Base-by-base conservation (phyloP, 2,329 filamentous ascomycete species). In the Zalaria sp. region DNA sequence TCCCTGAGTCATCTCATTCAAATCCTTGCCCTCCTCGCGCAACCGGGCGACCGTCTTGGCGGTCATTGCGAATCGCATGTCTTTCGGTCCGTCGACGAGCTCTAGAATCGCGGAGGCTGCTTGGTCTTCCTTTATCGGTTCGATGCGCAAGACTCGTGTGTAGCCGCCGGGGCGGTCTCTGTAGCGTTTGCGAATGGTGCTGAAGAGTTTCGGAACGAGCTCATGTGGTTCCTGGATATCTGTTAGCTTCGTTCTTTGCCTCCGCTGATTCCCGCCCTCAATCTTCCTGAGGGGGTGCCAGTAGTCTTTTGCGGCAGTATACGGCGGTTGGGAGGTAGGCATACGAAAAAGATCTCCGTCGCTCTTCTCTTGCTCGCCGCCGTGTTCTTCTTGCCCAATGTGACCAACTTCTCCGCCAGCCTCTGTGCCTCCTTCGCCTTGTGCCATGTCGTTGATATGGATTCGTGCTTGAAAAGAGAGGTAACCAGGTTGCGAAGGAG, bases 391-490 rank as follows among this genome's bases (percentile, higher is more conserved):
- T 96, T 98, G 18, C 84, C 89, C 53, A 94, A 63, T 4, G 88
- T 95, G 55, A 98, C 88, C 51, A 96, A 71, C 69, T 93, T 93
- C 60, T 98, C 91, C 5, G 88, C 91, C 52, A 96, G 63, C 35
- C 84, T 75, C 66, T 98, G 91, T 18, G 91, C 84, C 68, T 98
- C 91, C 66, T 96, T 98, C 38, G 91, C 91, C 67, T 96, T 96
- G 60, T 82, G 80, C 73, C 83, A 95, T 66, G 91, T 94, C 39
- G 91, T 98, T 49, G 81, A 79, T 67, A 98, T 93, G 48, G 85
- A 79, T 69, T 98, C 91, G 64, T 93, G 79, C 63, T 84, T 75
- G 66, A 98, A 83, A 51, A 98, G 82, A 42, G 89, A 91, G 51
- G 89, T 94, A 60, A 96, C 88, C 47, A 98, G 73, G 66, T 96